These are phyloP conservation scores for Trypanosoma caninum DNA, from an alignment of 208 protist species.

Conservation along the genomic window DNA sequence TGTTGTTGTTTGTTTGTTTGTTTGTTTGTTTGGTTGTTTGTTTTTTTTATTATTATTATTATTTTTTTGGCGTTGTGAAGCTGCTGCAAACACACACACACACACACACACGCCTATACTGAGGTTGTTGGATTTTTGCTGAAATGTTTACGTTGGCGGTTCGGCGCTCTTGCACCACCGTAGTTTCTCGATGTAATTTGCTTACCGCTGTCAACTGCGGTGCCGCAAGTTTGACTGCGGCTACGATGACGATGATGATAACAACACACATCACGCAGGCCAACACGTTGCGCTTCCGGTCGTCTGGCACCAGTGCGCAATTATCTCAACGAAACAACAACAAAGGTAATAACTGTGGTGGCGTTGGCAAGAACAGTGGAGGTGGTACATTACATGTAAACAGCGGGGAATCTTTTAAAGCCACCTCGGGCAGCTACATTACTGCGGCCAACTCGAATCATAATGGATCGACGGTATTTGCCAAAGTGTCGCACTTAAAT, in stretches of 20 bases:
- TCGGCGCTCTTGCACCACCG: background rate
- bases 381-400: too few species aligned
- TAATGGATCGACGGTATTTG: background rate
- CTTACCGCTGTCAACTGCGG: background rate
- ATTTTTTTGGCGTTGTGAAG: background rate
- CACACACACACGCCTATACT: background rate
- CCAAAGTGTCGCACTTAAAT: background rate
- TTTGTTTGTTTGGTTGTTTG: conserved; percentile 15
- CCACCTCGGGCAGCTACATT: background rate
- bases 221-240: background rate
- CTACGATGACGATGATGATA: background rate
- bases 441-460: background rate
- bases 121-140: background rate
- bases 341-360: too few species aligned
- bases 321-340: background rate
- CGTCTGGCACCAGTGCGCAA: background rate
- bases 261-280: background rate
- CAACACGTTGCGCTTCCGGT: background rate
- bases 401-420: background rate
- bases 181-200: background rate
- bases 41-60: background rate
- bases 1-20: background rate
- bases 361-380: background rate
- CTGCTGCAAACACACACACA: too few species aligned
- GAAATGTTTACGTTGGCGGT: conserved; percentile 4